Conservation (phyloP, 805 yeast species). For the Kluyveromyces starmeri region DNA sequence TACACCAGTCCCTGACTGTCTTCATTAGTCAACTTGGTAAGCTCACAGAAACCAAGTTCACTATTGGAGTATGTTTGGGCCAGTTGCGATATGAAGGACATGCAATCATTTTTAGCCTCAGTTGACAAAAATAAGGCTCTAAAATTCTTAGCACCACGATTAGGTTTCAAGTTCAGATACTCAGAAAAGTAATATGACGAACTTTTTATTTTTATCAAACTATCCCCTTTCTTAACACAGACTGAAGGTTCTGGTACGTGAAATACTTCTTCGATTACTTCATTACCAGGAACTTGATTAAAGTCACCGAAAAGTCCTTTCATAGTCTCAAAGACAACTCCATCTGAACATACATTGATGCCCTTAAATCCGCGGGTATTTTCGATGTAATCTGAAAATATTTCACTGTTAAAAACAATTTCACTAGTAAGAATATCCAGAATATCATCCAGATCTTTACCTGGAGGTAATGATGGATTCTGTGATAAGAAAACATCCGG, state of each 20-base stretch:
- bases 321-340: constrained; percentile 18
- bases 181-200: constrained; percentile 47
- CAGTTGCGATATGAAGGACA: constrained; percentile 22
- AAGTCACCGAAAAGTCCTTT: constrained; percentile 16
- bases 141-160: constrained; percentile 41
- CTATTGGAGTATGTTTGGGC: constrained; percentile 27
- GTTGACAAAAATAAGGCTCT: constrained; percentile 40
- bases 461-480: constrained; percentile 17
- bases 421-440: constrained; percentile 26
- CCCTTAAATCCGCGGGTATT: constrained; percentile 42
- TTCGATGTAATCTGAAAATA: constrained; percentile 42
- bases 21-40: constrained; percentile 22
- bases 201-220: constrained; percentile 37
- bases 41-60: constrained; percentile 30
- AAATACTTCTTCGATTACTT: constrained; percentile 20
- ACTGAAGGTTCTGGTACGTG: constrained; percentile 22
- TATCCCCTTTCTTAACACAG: constrained; percentile 24
- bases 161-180: constrained; percentile 48
- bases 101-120: constrained; percentile 21
- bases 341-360: constrained; percentile 12
- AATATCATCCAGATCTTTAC: constrained; percentile 12
- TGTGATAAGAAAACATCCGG: constrained; percentile 39
- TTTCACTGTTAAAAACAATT: constrained; percentile 33
- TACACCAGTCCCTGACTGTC: constrained; percentile 22
- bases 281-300: constrained; percentile 20